A percentile compares a stretch with the other conserved stretches of the same genome.
Conservation (phyloP, 345 rosid species). For the Isatis tinctoria region DNA sequence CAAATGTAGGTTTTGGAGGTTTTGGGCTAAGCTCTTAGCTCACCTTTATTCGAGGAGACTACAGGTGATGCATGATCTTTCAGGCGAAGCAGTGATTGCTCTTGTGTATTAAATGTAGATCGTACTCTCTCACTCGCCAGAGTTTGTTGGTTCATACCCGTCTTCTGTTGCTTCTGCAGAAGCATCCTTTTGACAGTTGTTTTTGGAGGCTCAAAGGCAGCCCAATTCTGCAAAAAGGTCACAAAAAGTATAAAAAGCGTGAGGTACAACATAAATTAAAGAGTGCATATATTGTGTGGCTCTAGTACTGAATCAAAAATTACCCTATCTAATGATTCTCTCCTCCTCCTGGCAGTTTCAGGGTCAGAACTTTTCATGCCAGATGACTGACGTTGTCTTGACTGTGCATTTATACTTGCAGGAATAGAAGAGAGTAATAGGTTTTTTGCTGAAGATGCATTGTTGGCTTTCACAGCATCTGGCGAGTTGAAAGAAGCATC, state of each 20-base stretch:
- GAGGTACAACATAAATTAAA: not conserved
- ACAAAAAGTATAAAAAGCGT: conserved; percentile 2
- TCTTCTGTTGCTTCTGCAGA: conserved; percentile 55
- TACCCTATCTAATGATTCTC: conserved; percentile 88
- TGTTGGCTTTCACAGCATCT: conserved; percentile 40
- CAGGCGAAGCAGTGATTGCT: conserved; percentile 34
- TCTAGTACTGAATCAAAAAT: conserved; percentile 12
- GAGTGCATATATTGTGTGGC: not conserved
- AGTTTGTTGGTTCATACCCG: conserved; percentile 37
- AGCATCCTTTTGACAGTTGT: conserved; percentile 88
- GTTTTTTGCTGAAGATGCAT: conserved; percentile 41
- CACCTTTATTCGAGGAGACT: conserved; percentile 52
- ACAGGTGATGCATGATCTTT: conserved; percentile 43
- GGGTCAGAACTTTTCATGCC: conserved; percentile 57
- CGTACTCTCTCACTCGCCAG: conserved; percentile 38
- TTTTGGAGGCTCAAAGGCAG: conserved; percentile 82
- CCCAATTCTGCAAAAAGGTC: conserved; percentile 65
- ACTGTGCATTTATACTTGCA: conserved; percentile 50
- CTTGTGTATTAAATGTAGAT: conserved; percentile 24
- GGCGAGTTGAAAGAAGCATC: conserved; percentile 82
- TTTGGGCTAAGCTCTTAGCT: too few species aligned
- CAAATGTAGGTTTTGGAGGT: too few species aligned
- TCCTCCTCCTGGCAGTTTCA: conserved; percentile 82
- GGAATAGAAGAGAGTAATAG: conserved; percentile 50
- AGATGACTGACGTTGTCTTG: conserved; percentile 54